Evolutionary conservation across 257 asterid species (phyloP), one percentile per base, ranked within the genome.

Genomic region (Mitragyna speciosa): DNA sequence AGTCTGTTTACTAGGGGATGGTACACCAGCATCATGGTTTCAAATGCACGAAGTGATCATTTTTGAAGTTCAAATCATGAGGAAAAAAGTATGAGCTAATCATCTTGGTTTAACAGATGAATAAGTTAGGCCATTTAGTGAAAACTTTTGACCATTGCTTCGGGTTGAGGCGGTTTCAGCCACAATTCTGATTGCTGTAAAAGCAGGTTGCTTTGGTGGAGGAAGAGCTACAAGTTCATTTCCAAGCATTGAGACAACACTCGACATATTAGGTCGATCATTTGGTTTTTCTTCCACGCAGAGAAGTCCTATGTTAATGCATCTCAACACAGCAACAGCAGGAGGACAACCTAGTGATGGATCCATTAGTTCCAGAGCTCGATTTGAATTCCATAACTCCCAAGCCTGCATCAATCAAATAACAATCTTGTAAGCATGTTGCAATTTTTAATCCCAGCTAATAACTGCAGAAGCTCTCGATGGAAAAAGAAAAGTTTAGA

Each of bases 201-300:
- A 88, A 0, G 87, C 88, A 67, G 91, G 91, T 20, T 68, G 84
- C 45, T 88, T 88, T 3, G 89, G 89, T 67, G 79, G 33, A 30
- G 88, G 81, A 36, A 86, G 85, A 80, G 85, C 51, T 58, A 79
- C 75, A 67, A 69, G 64, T 80, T 83, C 89, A 83, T 72, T 83
- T 80, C 83, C 65, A 2, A 89, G 81, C 89, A 89, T 85, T 19
- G 83, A 80, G 56, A 83, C 54, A 64, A 85, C 81, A 73, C 33
- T 52, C 0, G 86, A 80, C 89, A 89, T 85, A 20, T 56, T 80
- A 33, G 92, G 90, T 15, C 89, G 81, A 73, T 86, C 87, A 20
- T 83, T 78, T 6, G 85, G 89, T 75, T 79, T 79, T 51, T 79
- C 86, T 80, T 86, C 87, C 58, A 89, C 88, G 30, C 92, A 87